Evolutionary conservation across 2,329 filamentous ascomycete genomes (phyloP), one percentile per base, ranked within the genome.

Genomic region (Pyricularia sp.): DNA sequence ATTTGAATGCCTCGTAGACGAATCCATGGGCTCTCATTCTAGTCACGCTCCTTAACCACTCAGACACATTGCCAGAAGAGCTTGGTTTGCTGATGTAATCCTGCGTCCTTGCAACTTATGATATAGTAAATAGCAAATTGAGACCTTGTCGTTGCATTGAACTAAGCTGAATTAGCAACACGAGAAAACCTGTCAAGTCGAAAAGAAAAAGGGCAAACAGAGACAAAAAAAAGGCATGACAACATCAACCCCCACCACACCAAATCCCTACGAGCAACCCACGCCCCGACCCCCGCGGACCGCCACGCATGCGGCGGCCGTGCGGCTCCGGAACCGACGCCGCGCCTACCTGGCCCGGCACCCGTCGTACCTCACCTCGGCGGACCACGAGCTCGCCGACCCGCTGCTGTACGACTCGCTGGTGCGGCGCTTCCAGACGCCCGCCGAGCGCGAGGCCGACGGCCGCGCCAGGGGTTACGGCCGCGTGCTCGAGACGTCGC

Each of bases 341-440:
- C 90, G 91, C 72, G 88, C 90, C 74, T 96, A 93, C 75, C 83
- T 97, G 28, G 86, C 90, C 70, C 81, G 86, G 4, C 86, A 94
- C 75, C 89, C 90, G 2, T 85, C 87, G 68, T 97, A 96, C 79
- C 33, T 59, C 36, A 66, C 36, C 23, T 42, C n/a, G 6, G 20
- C 23, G 6, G 30, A 63, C 28, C n/a, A 36, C 25, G 42, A 61
- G 25, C 31, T 58, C 7, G 36, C 25, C 17, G 92, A 95, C 78
- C 92, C 93, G 0, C 81, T 94, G 10, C 85, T 96, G 36, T 97
- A 97, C 81, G 92, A 96, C 77, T 86, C 87, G 68, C 84, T 96
- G 28, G 86, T 97, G 70, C 88, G 92, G 68, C 88, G 87, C 67
- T 94, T 93, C 77, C 92, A 94, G 72, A 89, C 89, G 0, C 80